Evolutionary conservation across 208 protist genomes (phyloP), one percentile per base, ranked within the genome.

Genomic region (Trypanosoma cruzi): DNA sequence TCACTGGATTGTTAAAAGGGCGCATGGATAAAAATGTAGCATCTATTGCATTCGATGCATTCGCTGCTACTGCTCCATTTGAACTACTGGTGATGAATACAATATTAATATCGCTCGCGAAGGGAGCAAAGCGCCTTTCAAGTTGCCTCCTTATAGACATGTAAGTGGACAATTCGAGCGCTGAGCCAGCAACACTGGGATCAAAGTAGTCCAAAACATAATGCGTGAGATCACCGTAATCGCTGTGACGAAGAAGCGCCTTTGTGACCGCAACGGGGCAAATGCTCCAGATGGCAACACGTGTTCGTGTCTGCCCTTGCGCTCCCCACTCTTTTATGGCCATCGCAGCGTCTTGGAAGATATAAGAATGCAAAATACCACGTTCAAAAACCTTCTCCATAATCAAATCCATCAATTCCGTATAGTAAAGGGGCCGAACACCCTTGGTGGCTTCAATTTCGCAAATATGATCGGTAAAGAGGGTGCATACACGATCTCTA

Each of bases 131-230:
- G 11, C 1, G 10, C 20, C 24, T 26, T 6, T 52, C 48, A n/a
- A 52, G 48, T 26, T 8, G 48, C 4, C 48, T 11, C n/a, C 48
- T 52, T 52, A 52, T 52, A 0, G 16, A 24, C 4, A 52, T 4
- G 24, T 98, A 98, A 52, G 77, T 90, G 28, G 37, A 57, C 22
- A 82, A 60, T 22, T 79, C 73, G n/a, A 87, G 40, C 71, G 92
- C 93, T 16, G 73, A 71, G 6, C 93, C 93, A 8, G 88, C 85
- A 10, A 59, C 82, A 2, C 58, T 82, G 4, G 88, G 84, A 58
- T 98, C 95, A 22, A 94, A 87, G 80, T 96, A 89, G 13, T 77
- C 87, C n/a, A 54, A 34, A 14, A 98, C 72, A 56, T 82, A 83
- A 7, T 83, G 78, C 6, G 82, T 73, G 10, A 98, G 53, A 54